Conservation (phyloP, 148 eudicot genomes). For the Hydrangea macrophylla region DNA sequence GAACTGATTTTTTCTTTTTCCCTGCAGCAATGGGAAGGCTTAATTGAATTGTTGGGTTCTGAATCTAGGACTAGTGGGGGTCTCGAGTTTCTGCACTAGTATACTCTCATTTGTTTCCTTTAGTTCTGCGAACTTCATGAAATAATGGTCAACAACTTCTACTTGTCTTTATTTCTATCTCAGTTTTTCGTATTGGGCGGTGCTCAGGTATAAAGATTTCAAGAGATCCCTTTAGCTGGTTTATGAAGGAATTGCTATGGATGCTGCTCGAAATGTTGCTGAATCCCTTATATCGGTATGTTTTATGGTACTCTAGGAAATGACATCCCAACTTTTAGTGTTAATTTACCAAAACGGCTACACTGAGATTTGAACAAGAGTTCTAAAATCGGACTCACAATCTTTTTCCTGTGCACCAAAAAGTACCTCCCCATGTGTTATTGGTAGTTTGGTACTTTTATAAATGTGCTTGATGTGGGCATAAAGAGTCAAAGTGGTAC, state of each 20-base stretch:
- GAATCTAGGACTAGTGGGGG: constrained; percentile 88
- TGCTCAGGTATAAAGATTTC: constrained; percentile 81
- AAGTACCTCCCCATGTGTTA: no score
- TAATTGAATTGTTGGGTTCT: constrained; percentile 79
- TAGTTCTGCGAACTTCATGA: not conserved
- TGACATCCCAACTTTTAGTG: no score
- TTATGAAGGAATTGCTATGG: constrained; percentile 52
- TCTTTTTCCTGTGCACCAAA: no score
- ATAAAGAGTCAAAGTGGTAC: no score
- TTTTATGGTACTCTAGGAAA: no score
- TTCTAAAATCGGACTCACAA: no score
- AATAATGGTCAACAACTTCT: not conserved
- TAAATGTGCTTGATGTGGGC: no score
- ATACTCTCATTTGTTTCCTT: constrained; percentile 23
- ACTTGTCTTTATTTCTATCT: not conserved
- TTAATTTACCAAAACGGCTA: no score
- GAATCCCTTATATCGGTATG: constrained; percentile 79
- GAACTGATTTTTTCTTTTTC: constrained; percentile 13
- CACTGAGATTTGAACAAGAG: no score
- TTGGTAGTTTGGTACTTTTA: no score
- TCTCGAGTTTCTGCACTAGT: constrained; percentile 90
- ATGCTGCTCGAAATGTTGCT: constrained; percentile 75
- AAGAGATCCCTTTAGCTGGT: constrained; percentile 79
- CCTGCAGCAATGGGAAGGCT: constrained; percentile 95
- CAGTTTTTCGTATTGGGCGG: constrained; percentile 6